Conservation (phyloP, 2,329 filamentous ascomycete genomes). For the Epichloe typhina region DNA sequence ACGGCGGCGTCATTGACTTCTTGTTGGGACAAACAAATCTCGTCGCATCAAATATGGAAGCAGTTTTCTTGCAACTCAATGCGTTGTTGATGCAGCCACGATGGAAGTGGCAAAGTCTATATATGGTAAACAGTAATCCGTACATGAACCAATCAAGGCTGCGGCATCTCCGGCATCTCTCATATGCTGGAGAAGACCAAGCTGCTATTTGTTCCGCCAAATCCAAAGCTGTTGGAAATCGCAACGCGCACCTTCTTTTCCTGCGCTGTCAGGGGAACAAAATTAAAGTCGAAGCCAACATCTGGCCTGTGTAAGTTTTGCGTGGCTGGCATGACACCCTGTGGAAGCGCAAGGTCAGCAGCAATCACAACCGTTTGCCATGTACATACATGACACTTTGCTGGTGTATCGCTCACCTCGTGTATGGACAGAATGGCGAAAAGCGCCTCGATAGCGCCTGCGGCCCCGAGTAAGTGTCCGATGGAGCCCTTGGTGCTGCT, state of each 20-base stretch:
- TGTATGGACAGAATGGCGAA: conserved; percentile 70
- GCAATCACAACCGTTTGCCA: neutral
- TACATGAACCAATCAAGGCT: too few relatives aligned
- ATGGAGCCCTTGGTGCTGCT: conserved; percentile 92
- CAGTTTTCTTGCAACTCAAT: neutral
- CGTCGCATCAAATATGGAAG: neutral
- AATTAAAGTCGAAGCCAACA: conserved; percentile 66
- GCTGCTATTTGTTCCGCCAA: conserved; percentile 90
- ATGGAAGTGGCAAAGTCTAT: too few relatives aligned
- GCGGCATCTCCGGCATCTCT: neutral
- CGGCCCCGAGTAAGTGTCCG: conserved; percentile 82
- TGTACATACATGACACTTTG: neutral
- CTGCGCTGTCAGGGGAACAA: conserved; percentile 63
- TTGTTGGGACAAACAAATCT: neutral
- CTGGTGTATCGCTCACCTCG: conserved; percentile 43
- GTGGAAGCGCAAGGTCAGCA: conserved; percentile 10
- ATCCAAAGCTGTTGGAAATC: conserved; percentile 92
- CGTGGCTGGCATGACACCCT: conserved; percentile 76
- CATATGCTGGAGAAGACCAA: conserved; percentile 52
- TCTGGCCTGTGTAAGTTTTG: conserved; percentile 62
- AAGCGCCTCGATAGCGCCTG: conserved; percentile 80
- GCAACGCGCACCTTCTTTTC: conserved; percentile 57
- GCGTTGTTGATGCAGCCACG: neutral
- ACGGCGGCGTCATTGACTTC: neutral
- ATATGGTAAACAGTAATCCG: too few relatives aligned